Percentiles rank a stretch among this genome's conserved stretches.
phyloP scores from a whole-genome alignment of 169 alveolate species.

The Sarcocystis neurona region DNA sequence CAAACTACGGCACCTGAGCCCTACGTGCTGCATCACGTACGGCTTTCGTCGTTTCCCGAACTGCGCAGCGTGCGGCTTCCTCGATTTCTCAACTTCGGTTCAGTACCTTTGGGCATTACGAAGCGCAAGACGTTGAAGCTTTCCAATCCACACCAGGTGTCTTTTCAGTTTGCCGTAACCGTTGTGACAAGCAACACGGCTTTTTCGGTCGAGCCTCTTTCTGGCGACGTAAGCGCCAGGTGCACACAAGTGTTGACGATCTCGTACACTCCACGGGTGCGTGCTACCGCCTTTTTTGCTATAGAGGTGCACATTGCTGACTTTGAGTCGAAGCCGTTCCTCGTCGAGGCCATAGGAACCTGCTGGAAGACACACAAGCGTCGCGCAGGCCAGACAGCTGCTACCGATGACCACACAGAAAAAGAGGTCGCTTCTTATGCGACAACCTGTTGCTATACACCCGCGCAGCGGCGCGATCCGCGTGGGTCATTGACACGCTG shows the following conservation, averaged over 20 bases:
- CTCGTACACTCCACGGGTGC: background rate
- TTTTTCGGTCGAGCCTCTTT: background rate
- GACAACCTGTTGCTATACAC: background rate
- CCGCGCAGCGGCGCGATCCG: background rate
- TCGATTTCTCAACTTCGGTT: slow-evolving; percentile 16
- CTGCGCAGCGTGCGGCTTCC: background rate
- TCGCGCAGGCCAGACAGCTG: background rate
- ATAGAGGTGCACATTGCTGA: background rate
- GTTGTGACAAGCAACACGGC: background rate
- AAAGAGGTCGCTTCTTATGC: background rate
- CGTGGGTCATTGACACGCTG: background rate
- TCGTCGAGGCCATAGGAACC: slow-evolving; percentile 32
- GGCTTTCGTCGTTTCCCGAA: background rate
- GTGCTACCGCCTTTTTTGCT: background rate
- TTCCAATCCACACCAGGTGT: slow-evolving; percentile 12
- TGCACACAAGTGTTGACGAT: background rate
- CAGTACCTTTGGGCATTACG: background rate
- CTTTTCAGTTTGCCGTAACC: slow-evolving; percentile 11
- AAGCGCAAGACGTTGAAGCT: background rate
- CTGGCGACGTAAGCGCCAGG: slow-evolving; percentile 19
- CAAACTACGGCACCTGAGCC: background rate
- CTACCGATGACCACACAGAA: background rate
- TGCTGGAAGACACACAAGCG: background rate
- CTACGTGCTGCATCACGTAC: background rate
- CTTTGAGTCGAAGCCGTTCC: slow-evolving; percentile 6